Evolutionary conservation across 768 basidiomycete genomes (phyloP).

Genomic region (Russula sp.): DNA sequence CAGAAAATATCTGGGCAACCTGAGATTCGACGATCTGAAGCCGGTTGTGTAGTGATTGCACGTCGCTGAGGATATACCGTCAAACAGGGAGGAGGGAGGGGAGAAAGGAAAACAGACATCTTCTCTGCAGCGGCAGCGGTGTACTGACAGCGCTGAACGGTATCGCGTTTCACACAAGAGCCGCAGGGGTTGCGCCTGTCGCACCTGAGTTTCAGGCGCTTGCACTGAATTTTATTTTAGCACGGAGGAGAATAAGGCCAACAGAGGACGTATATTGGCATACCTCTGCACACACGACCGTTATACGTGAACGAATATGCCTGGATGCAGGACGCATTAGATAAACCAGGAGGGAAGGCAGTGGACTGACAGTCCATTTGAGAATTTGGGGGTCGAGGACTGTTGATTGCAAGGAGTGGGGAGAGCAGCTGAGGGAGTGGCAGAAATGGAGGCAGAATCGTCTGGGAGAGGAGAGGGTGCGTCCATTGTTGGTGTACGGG

Average conservation of each 20-base stretch:
- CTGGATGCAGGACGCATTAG: slow-evolving; percentile 28
- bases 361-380: slow-evolving; percentile 27
- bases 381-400: slow-evolving; percentile 24
- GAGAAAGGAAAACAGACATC: slow-evolving; percentile 43
- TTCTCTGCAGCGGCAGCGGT: slow-evolving; percentile 81
- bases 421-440: background rate
- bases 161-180: slow-evolving; percentile 74
- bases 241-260: background rate
- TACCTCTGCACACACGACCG: slow-evolving; percentile 78
- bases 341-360: background rate
- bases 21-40: slow-evolving; percentile 61
- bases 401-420: slow-evolving; percentile 1
- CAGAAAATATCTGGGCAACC: slow-evolving; percentile 38
- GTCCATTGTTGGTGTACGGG: background rate
- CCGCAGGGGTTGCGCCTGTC: slow-evolving; percentile 73
- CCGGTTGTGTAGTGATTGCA: slow-evolving; percentile 78
- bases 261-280: slow-evolving; percentile 17
- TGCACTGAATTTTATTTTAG: slow-evolving; percentile 48
- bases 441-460: background rate
- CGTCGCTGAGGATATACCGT: slow-evolving; percentile 40
- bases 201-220: slow-evolving; percentile 81
- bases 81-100: background rate
- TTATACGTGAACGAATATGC: slow-evolving; percentile 68
- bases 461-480: slow-evolving; percentile 1
- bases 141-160: slow-evolving; percentile 63